Evolutionary conservation across 768 basidiomycete genomes (phyloP), one percentile per base, ranked within the genome.

Genomic region (Trametes cubensis): DNA sequence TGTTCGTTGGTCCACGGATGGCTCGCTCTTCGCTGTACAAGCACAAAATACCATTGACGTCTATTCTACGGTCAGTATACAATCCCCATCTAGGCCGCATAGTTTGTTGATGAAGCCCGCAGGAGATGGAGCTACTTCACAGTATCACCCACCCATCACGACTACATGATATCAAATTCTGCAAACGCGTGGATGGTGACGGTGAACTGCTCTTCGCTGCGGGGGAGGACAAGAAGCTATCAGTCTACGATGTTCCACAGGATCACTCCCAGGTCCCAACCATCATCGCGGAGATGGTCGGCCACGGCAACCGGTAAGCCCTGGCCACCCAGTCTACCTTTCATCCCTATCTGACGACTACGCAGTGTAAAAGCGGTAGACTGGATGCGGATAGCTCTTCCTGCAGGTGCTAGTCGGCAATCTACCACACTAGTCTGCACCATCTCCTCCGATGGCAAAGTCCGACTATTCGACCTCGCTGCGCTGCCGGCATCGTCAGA

Each of bases 181-280:
- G 83, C 70, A 80, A 80, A 65, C 82, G 85, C 48, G 80, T 83
- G 0, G 75, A 77, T 25, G 83, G 81, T 2, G 73, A 77, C 0
- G 84, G 83, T 44, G 90, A 95, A 68, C 72, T 95, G 34, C 77
- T 98, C 7, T 79, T 96, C 53, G 92, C 87, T 7, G 91, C 85
- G 2, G 94, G 90, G 6, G 97, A 99, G 75, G 94, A 98, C 72
- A 94, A 90, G 66, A 91, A 91, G 69, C 78, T 93, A 2, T 84
- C 94, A 1, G 76, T 95, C 11, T 98, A 95, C 75, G 81, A 83
- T 50, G 64, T 92, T 30, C 78, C 80, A 4, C 69, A 76, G 15
- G 80, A 85, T 58, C 72, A 73, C 3, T 73, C 79, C 8, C 71
- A 68, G 6, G 56, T 77, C 2, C 89, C 90, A 1, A 78, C 70